Base-by-base conservation (phyloP, 768 basidiomycete genomes). In the Terana coerulea region DNA sequence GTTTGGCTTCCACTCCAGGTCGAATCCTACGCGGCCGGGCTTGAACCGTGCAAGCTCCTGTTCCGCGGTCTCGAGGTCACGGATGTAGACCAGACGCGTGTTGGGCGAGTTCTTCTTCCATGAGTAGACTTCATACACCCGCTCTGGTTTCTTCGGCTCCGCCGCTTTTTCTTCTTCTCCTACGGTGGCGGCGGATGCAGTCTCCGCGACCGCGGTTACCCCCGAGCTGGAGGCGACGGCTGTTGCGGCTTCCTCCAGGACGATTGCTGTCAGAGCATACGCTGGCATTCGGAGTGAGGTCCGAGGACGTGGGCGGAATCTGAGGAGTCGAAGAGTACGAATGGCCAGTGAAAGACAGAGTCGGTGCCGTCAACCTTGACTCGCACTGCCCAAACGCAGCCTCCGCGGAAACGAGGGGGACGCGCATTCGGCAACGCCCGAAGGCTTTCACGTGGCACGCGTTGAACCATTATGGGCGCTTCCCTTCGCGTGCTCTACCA, bases 1-100 rank as follows among this genome's bases (percentile, higher is more conserved):
- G 17, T 61, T 79, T 0, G 90, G 90, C 53, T 76, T 80, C 88
- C 90, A 91, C 67, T 92, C 90, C 31, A 88, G 71, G 61, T 92
- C 90, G 56, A 91, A 82, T 24, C 90, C 90, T 44, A 78, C 35
- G 15, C 57, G 54, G 9, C 59, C 59, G 7, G 55, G 54, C 21
- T 24, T 31, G 12, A 64, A 59, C 35, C 49, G 41, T 1, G 58
- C 33, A 11, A 67, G 24, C 19, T 58, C 61, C 1, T 22, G 19
- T 21, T 63, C 52, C 1, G 60, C 61, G 14, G 50, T 44, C 1
- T 53, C 48, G 6, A 29, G 43, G 42, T 59, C 57, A 19, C 60
- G 55, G 2, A 61, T 57, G 58, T 66, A 64, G 26, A 59, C 47
- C 1, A 61, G 47, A 14, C 56, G 57, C 2, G 62, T 55, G 26